Conservation (phyloP, 108 stramenopile species). For the Pseudonitzschia multistriata region DNA sequence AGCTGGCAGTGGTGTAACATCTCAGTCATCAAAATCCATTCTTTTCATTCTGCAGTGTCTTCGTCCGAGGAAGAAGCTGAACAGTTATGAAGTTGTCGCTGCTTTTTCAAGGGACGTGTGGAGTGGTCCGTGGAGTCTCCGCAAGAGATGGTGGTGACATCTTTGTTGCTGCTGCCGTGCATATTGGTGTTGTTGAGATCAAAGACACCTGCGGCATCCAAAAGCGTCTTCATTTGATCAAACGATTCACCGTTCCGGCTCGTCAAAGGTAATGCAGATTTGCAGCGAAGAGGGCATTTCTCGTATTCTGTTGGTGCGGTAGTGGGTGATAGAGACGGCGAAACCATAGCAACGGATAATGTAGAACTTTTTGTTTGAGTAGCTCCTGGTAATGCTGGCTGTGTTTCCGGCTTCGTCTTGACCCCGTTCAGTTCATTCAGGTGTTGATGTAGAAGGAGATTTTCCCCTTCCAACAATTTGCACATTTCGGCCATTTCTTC, state of each 20-base stretch:
- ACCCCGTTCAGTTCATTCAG: conserved; percentile 43
- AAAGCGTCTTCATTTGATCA: conserved; percentile 65
- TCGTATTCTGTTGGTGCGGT: neutral
- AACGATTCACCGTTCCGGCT: conserved; percentile 43
- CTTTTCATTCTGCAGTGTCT: neutral
- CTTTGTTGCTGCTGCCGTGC: neutral
- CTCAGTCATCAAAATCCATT: neutral
- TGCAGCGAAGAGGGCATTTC: neutral
- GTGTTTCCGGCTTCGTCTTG: conserved; percentile 5
- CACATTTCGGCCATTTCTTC: conserved; percentile 85
- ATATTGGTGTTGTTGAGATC: neutral
- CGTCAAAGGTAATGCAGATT: conserved; percentile 19
- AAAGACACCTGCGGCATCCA: conserved; percentile 53
- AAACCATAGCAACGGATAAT: neutral
- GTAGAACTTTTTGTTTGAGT: neutral
- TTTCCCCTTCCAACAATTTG: conserved; percentile 68
- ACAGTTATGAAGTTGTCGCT: conserved; percentile 1
- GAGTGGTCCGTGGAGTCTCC: conserved; percentile 12
- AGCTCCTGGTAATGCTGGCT: neutral
- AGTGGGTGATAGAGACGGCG: conserved; percentile 17
- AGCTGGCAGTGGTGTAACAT: neutral
- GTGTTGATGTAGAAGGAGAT: conserved; percentile 55
- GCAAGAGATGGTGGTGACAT: neutral
- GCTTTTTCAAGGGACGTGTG: conserved; percentile 15
- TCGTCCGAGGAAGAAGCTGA: conserved; percentile 2